Conservation (phyloP, 805 yeast genomes). For the Vanderwaltozyma tropicalis region DNA sequence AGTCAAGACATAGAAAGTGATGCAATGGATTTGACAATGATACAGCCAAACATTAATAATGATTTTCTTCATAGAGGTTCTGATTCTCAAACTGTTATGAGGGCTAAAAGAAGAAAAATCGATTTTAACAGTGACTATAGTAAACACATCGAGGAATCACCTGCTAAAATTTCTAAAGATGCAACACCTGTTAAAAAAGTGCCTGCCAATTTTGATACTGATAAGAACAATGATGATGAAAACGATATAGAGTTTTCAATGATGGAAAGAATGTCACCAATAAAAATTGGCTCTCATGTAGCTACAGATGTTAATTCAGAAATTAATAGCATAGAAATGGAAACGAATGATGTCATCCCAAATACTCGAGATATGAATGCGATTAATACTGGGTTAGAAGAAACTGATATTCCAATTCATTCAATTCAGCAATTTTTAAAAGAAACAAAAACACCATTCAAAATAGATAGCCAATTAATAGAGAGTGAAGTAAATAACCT, state of each 20-base stretch:
- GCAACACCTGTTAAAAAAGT: not conserved
- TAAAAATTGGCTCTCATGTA: not conserved
- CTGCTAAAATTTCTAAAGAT: not conserved
- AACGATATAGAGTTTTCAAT: constrained; percentile 1
- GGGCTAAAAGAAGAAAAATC: constrained; percentile 4
- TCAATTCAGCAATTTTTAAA: not conserved
- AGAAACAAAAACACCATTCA: not conserved
- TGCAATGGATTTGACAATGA: constrained; percentile 2
- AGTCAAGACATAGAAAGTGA: not conserved
- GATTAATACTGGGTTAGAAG: not conserved
- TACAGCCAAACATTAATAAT: not conserved
- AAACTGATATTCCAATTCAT: not conserved
- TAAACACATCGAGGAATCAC: not conserved
- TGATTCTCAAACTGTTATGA: not conserved
- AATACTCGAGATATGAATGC: not conserved
- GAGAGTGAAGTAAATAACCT: not conserved
- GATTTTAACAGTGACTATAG: not conserved
- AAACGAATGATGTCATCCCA: not conserved
- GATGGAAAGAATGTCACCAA: constrained; percentile 4
- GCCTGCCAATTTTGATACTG: not conserved
- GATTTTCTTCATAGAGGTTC: not conserved
- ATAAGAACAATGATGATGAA: not conserved
- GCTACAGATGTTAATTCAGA: not conserved
- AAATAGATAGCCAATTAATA: not conserved
- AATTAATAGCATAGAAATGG: not conserved